A percentile compares a stretch with the other conserved stretches of the same genome.
Evolutionary conservation across 106 monocot species (phyloP).

Genomic region (Gastrodia elata): DNA sequence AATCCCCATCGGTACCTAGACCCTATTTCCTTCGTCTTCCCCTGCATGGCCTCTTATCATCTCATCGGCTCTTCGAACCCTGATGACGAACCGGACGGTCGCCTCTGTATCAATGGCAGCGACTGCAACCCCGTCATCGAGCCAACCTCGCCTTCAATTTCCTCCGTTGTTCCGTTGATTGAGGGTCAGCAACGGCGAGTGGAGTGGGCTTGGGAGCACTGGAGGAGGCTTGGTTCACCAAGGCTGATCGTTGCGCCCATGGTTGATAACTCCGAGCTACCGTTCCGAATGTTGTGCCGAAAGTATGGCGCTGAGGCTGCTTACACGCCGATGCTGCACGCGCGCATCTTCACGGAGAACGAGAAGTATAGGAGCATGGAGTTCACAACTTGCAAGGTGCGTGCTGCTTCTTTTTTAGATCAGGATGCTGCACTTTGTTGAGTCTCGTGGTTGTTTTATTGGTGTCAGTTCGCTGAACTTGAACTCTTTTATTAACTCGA

Average conservation of each 20-base stretch:
- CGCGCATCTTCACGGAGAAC: conserved; percentile 84
- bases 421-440: neutral
- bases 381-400: conserved; percentile 91
- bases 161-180: conserved; percentile 11
- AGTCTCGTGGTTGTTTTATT: neutral
- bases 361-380: conserved; percentile 84
- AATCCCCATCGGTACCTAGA: conserved; percentile 9
- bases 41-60: conserved; percentile 12
- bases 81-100: conserved; percentile 43
- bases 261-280: conserved; percentile 99
- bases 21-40: conserved; percentile 18
- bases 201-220: conserved; percentile 85
- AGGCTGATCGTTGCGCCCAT: conserved; percentile 81
- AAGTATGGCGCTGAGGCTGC: conserved; percentile 87
- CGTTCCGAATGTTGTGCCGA: conserved; percentile 96
- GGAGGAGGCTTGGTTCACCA: conserved; percentile 66
- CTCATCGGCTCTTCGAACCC: neutral
- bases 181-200: conserved; percentile 29
- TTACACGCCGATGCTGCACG: conserved; percentile 99
- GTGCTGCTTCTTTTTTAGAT: neutral
- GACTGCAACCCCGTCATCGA: conserved; percentile 16
- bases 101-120: conserved; percentile 28
- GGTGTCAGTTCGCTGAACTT: neutral
- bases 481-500: no score
- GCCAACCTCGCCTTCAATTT: neutral